Percentiles rank a stretch among this genome's conserved stretches.
Conservation (phyloP, 225 moss, liverwort and hornwort genomes). For the Anthoceros angustus region DNA sequence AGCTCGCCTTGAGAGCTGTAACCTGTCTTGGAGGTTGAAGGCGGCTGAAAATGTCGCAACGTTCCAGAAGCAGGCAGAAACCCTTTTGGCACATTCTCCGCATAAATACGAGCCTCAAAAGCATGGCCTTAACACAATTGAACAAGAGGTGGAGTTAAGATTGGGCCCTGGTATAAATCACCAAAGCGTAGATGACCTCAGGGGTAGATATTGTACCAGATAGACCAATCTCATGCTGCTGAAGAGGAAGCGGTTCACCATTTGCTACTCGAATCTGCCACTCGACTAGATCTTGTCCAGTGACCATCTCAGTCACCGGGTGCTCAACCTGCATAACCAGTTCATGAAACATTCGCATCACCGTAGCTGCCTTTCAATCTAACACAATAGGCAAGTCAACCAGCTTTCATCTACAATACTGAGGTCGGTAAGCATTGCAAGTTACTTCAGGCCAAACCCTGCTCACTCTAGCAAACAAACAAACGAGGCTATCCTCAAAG, state of each 20-base stretch:
- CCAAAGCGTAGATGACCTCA: background rate
- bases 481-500: background rate
- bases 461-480: background rate
- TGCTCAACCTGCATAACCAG: conserved; percentile 64
- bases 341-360: background rate
- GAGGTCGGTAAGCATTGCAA: background rate
- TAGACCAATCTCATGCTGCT: conserved; percentile 48
- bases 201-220: conserved; percentile 28
- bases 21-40: conserved; percentile 56
- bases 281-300: conserved; percentile 86
- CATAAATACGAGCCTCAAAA: conserved; percentile 90
- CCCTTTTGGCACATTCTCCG: conserved; percentile 85
- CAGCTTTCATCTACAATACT: no score
- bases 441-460: background rate
- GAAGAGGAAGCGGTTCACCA: conserved; percentile 68
- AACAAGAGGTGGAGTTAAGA: background rate
- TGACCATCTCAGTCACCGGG: conserved; percentile 95
- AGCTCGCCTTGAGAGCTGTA: background rate
- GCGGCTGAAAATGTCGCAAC: conserved; percentile 76
- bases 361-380: background rate
- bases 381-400: no score
- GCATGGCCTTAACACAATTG: conserved; percentile 46
- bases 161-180: background rate
- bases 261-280: conserved; percentile 95
- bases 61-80: conserved; percentile 85